Evolutionary conservation across 805 yeast species (phyloP), one percentile per base, ranked within the genome.

Genomic region (Pichia scutulata): DNA sequence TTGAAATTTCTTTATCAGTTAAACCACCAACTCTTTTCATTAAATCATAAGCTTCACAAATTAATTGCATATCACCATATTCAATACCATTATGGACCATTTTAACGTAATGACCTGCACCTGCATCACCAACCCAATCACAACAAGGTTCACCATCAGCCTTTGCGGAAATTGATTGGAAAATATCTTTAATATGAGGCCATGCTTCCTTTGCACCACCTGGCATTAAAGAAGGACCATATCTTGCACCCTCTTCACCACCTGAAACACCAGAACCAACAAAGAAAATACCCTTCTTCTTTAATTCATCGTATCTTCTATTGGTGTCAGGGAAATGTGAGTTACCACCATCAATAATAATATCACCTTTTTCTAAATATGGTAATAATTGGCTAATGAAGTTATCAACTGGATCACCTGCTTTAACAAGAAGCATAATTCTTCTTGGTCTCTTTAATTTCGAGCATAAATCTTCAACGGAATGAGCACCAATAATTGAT

Each of bases 21-120:
- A 93, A 80, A 58, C 89, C 88, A 70, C 95, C 96, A 62, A 88
- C 83, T 72, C 97, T 82, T 81, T 89, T 92, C 84, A 92, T 76
- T 70, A 92, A 76, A 71, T 90, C 97, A 75, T 92, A 92, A 59
- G 97, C 97, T 78, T 92, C 99, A 73, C 92, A 84, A 70, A 92
- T 92, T 79, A 92, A 81, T 78, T 92, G 99, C 99, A 92, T 92
- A 75, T 92, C 99, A 81, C 98, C 99, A 73, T 92, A 92, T 77
- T 92, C 99, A 64, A 92, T 92, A 86, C 99, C 99, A 72, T 92
- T 92, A 81, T 92, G 99, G 58, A 93, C 98, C 99, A 93, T 93
- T 80, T 92, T 92, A 69, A 92, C 98, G 75, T 85, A 92, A 75
- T 92, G 99, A 66, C 99, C 99, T 44, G 98, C 82, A 72, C 99